Base-by-base conservation (phyloP, 495 filamentous ascomycete genomes). In the Paragyromitra xinjiangensis region DNA sequence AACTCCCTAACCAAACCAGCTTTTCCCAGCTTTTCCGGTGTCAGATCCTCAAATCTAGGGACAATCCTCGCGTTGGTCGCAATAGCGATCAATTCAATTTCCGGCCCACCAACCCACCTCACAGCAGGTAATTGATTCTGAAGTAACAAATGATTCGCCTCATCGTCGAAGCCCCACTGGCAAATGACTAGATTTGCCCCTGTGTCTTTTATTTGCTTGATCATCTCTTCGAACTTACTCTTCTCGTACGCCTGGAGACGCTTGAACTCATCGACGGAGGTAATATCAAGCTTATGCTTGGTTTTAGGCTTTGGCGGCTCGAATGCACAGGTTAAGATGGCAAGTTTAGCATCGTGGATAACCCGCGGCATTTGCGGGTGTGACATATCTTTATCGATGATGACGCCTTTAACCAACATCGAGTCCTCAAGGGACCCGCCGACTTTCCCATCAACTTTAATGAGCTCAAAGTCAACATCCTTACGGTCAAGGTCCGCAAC, bases 261-360 rank as follows among this genome's bases (percentile, higher is more conserved):
- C 87, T 95, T 97, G 87, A 97, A 99, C 84, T 99, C 95, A 73
- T 98, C 94, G 9, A 99, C 95, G 61, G 90, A 92, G 69, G 94
- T 96, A 83, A 99, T 99, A 80, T 99, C 96, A 40, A 99, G 88
- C 88, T 97, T 97, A 86, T 99, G 95, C 89, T 99, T 99, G 34
- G 95, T 99, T 90, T 99, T 99, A 61, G 95, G 95, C 88, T 99
- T 99, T 16, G 95, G 95, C n/a, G 95, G 95, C 86, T 99, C 95
- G 84, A 99, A 98, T 1, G 95, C 94, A 83, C 95, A 99, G 55
- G 95, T 99, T 58, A 99, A 87, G 81, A 99, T 98, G 51, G 95
- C 95, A 81, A 99, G 88, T 86, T 98, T 98, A 80, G 96, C 95
- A 85, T 99, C 93, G 68, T 85, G 87, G 66, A 99, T 95, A 84